These are phyloP conservation scores for Lichenothelia convexa DNA, from an alignment of 495 filamentous ascomycete genomes.

Conservation along the genomic window DNA sequence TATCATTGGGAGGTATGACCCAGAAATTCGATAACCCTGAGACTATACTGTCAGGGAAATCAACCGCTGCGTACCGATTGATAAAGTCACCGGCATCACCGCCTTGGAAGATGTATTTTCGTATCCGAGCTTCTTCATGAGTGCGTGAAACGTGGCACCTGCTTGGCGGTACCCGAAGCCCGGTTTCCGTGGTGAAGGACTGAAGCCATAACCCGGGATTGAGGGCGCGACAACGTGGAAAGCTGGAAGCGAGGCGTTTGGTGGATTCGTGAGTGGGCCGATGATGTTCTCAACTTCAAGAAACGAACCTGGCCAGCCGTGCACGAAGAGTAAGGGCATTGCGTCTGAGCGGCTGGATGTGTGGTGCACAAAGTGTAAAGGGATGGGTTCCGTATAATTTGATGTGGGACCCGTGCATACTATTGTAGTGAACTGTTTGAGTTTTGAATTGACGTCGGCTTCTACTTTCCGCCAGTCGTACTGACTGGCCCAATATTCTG, in stretches of 20 bases:
- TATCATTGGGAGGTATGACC: too few species aligned
- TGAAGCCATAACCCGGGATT: conserved; percentile 25
- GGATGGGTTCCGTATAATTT: not conserved
- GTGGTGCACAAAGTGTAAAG: conserved; percentile 22
- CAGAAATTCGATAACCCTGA: too few species aligned
- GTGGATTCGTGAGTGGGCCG: conserved; percentile 17
- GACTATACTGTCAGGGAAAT: too few species aligned
- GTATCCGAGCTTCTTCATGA: conserved; percentile 24
- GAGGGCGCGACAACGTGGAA: conserved; percentile 24
- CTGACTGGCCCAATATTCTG: too few species aligned
- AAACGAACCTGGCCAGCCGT: conserved; percentile 22
- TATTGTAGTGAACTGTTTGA: too few species aligned
- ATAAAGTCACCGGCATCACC: too few species aligned
- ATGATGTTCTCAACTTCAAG: conserved; percentile 18
- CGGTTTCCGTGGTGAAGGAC: conserved; percentile 15
- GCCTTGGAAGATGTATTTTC: too few species aligned
- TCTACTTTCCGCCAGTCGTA: too few species aligned
- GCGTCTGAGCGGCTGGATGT: conserved; percentile 13
- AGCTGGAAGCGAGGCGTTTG: conserved; percentile 6
- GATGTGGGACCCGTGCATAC: too few species aligned
- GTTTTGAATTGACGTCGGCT: too few species aligned
- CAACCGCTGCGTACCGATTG: too few species aligned
- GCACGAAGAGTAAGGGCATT: conserved; percentile 22
- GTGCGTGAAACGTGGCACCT: conserved; percentile 15
- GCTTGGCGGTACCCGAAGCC: conserved; percentile 17